A percentile compares a stretch with the other conserved stretches of the same genome.
Conservation (phyloP, 202 grass and related monocot species). For the Carex sylvatica region DNA sequence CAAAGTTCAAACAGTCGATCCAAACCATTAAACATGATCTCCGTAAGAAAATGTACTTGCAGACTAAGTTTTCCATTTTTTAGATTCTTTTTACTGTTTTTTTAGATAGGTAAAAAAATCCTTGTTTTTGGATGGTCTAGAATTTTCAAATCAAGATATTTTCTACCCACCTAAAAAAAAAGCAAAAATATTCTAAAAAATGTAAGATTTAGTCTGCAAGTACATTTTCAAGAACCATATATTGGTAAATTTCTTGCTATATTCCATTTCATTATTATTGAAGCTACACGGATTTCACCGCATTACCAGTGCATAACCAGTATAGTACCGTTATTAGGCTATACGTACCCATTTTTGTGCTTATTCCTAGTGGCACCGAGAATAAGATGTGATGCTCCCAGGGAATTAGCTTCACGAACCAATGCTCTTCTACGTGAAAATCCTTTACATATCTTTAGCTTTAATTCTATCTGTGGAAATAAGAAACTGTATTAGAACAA, state of each 20-base stretch:
- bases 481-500: background rate
- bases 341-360: conserved; percentile 49
- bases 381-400: conserved; percentile 67
- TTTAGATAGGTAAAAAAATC: too few relatives aligned
- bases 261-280: background rate
- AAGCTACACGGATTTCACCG: background rate
- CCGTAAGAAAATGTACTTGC: too few relatives aligned
- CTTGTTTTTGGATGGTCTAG: too few relatives aligned
- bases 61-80: too few relatives aligned
- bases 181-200: too few relatives aligned
- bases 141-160: too few relatives aligned
- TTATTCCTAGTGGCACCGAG: conserved; percentile 63
- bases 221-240: background rate
- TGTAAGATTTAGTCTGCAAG: too few relatives aligned
- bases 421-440: conserved; percentile 68
- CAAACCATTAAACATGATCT: too few relatives aligned
- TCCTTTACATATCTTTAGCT: conserved; percentile 91
- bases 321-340: background rate
- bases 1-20: too few relatives aligned
- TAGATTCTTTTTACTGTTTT: too few relatives aligned
- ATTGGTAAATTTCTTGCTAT: background rate
- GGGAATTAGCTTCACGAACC: conserved; percentile 59
- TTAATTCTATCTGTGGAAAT: conserved; percentile 70
- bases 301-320: background rate
- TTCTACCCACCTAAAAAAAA: too few relatives aligned